A percentile compares a stretch with the other conserved stretches of the same genome.
Evolutionary conservation across 225 moss, liverwort and hornwort species (phyloP).

Genomic region (Polytrichum formosum): DNA sequence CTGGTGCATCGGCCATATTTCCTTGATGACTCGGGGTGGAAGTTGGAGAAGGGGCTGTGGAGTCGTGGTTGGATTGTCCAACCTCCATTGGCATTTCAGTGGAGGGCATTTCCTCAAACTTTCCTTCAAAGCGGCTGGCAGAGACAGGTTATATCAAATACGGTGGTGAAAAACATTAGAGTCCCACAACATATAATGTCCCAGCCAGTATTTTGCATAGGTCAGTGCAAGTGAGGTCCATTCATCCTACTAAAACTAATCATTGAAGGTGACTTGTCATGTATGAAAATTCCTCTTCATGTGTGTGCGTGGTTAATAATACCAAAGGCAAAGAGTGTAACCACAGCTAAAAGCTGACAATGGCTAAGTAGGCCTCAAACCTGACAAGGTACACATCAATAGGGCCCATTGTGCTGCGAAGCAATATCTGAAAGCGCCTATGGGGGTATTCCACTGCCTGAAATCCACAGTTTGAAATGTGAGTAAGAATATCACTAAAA

Average conservation of each 20-base stretch:
- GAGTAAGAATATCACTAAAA: background rate
- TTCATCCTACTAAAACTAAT: too few relatives aligned
- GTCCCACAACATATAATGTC: too few relatives aligned
- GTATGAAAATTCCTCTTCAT: too few relatives aligned
- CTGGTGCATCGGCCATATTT: background rate
- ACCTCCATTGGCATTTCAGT: slow-evolving; percentile 32
- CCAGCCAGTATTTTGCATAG: too few relatives aligned
- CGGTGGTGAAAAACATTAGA: too few relatives aligned
- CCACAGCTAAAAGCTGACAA: too few relatives aligned
- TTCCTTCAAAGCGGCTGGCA: slow-evolving; percentile 46
- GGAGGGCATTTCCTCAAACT: slow-evolving; percentile 18
- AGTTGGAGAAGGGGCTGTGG: background rate
- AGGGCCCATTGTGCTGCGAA: slow-evolving; percentile 58
- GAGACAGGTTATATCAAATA: background rate
- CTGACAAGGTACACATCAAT: slow-evolving; percentile 69
- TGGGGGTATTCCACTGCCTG: slow-evolving; percentile 67
- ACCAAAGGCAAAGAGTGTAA: too few relatives aligned
- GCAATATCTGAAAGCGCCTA: slow-evolving; percentile 54
- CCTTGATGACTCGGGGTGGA: background rate
- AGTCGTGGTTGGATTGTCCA: slow-evolving; percentile 2
- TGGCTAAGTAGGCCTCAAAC: slow-evolving; percentile 14
- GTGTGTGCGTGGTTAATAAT: too few relatives aligned
- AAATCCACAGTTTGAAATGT: background rate
- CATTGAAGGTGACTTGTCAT: too few relatives aligned
- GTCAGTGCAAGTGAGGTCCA: too few relatives aligned